phyloP scores from a whole-genome alignment of 83 land plant species.

The Diphasiastrum complanatum region DNA sequence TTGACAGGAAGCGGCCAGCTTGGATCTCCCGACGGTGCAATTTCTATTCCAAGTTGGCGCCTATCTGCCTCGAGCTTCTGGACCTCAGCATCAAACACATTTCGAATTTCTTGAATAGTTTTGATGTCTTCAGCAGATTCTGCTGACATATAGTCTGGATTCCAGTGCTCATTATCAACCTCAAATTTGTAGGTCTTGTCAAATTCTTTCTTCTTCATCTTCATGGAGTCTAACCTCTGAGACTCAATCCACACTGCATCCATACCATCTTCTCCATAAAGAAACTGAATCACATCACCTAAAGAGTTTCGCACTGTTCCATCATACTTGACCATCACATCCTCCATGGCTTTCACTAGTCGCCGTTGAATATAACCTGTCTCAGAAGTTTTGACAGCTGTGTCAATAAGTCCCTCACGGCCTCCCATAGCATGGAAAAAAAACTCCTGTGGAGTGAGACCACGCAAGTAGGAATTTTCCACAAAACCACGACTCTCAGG shows the following conservation, averaged over 20 bases:
- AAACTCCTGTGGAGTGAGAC: conserved; percentile 96
- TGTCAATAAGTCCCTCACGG: conserved; percentile 97
- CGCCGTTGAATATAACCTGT: conserved; percentile 99
- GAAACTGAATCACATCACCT: conserved; percentile 97
- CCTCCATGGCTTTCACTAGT: conserved; percentile 99
- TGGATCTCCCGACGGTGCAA: conserved; percentile 77
- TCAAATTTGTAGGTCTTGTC: conserved; percentile 65
- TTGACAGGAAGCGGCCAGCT: conserved; percentile 87
- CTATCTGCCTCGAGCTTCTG: conserved; percentile 75
- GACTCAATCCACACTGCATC: conserved; percentile 98
- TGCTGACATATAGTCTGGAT: conserved; percentile 72
- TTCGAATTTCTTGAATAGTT: conserved; percentile 67
- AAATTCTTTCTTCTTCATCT: conserved; percentile 77
- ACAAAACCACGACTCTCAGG: conserved; percentile 99
- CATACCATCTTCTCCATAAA: conserved; percentile 99
- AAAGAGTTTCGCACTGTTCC: conserved; percentile 95
- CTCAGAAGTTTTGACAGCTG: conserved; percentile 98
- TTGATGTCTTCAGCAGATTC: conserved; percentile 81
- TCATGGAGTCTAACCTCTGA: conserved; percentile 83
- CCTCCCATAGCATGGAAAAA: conserved; percentile 99
- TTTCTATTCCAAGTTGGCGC: conserved; percentile 74
- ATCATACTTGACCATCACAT: conserved; percentile 98
- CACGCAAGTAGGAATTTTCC: conserved; percentile 90
- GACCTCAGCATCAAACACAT: conserved; percentile 87
- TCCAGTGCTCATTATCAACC: conserved; percentile 68